phyloP scores from a whole-genome alignment of 108 stramenopile genomes.

The Cylindrotheca closterium region DNA sequence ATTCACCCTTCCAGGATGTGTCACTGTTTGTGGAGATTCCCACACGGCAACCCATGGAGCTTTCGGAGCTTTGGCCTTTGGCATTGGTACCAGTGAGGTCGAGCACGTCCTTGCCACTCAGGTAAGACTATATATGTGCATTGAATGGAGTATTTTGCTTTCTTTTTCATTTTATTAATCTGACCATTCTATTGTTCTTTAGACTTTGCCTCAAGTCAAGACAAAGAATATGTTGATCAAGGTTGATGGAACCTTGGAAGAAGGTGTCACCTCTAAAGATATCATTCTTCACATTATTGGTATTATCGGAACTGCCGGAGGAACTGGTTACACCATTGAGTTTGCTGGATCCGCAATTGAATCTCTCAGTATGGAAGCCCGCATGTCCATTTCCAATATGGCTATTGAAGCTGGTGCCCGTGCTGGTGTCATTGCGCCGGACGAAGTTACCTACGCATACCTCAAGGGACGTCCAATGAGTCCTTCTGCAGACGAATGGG shows the following conservation, averaged over 20 bases:
- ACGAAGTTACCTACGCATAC: conserved; percentile 89
- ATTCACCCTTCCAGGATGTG: conserved; percentile 91
- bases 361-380: conserved; percentile 83
- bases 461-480: conserved; percentile 92
- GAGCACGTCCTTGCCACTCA: conserved; percentile 95
- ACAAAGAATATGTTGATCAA: conserved; percentile 91
- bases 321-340: conserved; percentile 94
- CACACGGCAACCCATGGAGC: conserved; percentile 96
- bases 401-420: conserved; percentile 95
- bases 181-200: background rate
- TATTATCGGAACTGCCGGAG: conserved; percentile 94
- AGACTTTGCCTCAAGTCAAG: conserved; percentile 89
- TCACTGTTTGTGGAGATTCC: conserved; percentile 91
- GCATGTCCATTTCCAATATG: conserved; percentile 95
- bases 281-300: conserved; percentile 91
- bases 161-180: background rate
- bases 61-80: conserved; percentile 94
- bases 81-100: conserved; percentile 95
- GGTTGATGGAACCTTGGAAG: conserved; percentile 77
- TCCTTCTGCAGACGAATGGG: conserved; percentile 89
- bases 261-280: conserved; percentile 92
- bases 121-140: conserved; percentile 1
- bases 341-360: conserved; percentile 88
- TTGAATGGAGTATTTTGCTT: background rate
- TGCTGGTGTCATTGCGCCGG: conserved; percentile 92